phyloP scores from a whole-genome alignment of 331 rosid species.

The Saraca asoca region DNA sequence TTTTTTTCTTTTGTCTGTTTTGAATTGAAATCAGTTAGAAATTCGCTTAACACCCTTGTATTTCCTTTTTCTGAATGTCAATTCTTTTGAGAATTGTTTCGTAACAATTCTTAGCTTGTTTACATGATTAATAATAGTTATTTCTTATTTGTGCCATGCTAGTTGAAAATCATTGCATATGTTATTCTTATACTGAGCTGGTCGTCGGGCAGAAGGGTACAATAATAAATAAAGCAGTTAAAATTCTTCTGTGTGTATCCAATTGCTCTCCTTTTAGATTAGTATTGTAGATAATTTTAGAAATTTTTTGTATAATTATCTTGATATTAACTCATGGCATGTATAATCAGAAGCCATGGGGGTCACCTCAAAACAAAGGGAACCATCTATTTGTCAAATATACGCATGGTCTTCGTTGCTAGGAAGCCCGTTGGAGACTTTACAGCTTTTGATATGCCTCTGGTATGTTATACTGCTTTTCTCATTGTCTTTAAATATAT shows the following conservation, averaged over 20 bases:
- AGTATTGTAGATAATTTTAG: background rate
- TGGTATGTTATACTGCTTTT: conserved; percentile 55
- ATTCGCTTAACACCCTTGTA: too few species aligned
- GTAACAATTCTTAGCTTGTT: too few species aligned
- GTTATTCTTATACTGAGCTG: background rate
- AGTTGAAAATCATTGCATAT: too few species aligned
- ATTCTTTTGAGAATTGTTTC: too few species aligned
- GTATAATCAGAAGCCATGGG: conserved; percentile 50
- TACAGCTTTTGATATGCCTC: conserved; percentile 85
- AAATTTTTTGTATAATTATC: background rate
- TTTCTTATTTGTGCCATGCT: too few species aligned
- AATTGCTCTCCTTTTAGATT: background rate
- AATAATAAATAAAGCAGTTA: background rate
- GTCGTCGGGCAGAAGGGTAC: background rate
- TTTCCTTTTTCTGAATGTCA: too few species aligned
- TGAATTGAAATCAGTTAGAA: too few species aligned
- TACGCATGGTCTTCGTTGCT: conserved; percentile 89
- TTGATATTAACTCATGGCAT: conserved; percentile 21
- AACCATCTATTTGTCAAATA: conserved; percentile 75
- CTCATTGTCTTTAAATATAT: background rate
- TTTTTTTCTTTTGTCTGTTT: too few species aligned
- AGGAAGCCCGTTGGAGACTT: conserved; percentile 58
- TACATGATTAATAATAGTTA: too few species aligned
- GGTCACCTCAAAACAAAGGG: conserved; percentile 83
- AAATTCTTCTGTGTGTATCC: background rate